Evolutionary conservation across 1,139 yeast species (phyloP).

Genomic region (Pichia sp.): DNA sequence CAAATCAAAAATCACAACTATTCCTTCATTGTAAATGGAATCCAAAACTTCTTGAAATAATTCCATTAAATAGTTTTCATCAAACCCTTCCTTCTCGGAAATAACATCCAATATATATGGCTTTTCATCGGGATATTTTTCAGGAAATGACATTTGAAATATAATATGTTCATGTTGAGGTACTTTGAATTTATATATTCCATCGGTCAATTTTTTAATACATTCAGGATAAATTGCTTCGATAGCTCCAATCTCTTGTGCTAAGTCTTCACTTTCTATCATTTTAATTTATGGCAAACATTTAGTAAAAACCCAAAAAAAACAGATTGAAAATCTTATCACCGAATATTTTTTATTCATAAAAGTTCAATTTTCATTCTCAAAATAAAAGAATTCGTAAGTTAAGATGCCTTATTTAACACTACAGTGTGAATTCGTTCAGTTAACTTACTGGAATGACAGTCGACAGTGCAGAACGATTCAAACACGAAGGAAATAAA

Average conservation of each 20-base stretch:
- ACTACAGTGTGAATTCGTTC: background rate
- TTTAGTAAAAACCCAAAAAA: background rate
- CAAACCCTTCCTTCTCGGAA: constrained; percentile 35
- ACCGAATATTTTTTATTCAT: background rate
- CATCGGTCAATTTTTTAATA: constrained; percentile 32
- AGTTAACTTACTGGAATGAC: background rate
- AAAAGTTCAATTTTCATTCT: background rate
- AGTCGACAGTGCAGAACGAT: background rate
- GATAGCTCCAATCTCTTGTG: constrained; percentile 77
- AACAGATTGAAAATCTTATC: background rate
- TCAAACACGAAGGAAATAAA: constrained; percentile 52
- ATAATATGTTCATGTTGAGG: constrained; percentile 58
- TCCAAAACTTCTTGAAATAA: constrained; percentile 45
- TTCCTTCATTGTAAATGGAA: constrained; percentile 46
- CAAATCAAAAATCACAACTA: constrained; percentile 76
- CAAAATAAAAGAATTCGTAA: background rate
- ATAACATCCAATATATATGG: constrained; percentile 53
- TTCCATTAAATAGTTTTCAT: constrained; percentile 38
- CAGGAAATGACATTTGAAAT: constrained; percentile 65
- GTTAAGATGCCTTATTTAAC: background rate
- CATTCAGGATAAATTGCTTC: constrained; percentile 83
- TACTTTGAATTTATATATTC: constrained; percentile 45
- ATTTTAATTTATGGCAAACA: background rate
- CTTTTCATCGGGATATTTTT: constrained; percentile 56
- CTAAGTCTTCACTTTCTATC: constrained; percentile 43